Conservation (phyloP, 768 basidiomycete genomes). For the Sarcomyxa edulis region DNA sequence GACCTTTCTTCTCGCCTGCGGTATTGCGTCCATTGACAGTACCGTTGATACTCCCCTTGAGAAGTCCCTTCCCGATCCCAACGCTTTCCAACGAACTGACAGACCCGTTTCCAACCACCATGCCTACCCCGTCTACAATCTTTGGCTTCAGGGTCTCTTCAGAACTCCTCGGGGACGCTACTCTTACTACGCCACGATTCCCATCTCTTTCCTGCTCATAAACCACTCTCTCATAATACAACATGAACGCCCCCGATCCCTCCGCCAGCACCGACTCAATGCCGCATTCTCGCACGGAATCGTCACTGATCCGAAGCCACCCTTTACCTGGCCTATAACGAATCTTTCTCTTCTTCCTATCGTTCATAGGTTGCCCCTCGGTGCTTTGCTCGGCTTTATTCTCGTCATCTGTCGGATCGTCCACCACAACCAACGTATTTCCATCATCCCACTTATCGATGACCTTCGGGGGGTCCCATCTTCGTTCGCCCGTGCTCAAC, state of each 20-base stretch:
- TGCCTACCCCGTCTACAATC: conserved; percentile 8
- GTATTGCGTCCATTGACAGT: no score
- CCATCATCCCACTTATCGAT: conserved; percentile 24
- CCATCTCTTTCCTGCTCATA: conserved; percentile 11
- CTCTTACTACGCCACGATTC: not conserved
- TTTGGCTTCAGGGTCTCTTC: conserved; percentile 65
- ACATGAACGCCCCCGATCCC: conserved; percentile 81
- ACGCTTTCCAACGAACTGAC: conserved; percentile 41
- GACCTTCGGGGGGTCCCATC: conserved; percentile 30
- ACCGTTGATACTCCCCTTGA: conserved; percentile 7
- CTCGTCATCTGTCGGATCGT: conserved; percentile 20
- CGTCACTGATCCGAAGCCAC: conserved; percentile 90
- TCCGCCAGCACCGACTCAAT: conserved; percentile 70
- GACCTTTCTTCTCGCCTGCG: conserved; percentile 11
- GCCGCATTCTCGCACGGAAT: conserved; percentile 69
- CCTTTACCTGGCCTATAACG: conserved; percentile 54
- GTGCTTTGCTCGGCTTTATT: conserved; percentile 26
- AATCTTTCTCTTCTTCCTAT: conserved; percentile 14
- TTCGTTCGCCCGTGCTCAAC: conserved; percentile 31
- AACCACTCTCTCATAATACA: conserved; percentile 80
- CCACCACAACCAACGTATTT: conserved; percentile 15
- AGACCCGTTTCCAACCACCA: conserved; percentile 26
- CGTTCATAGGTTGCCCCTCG: no score
- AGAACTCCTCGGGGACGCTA: conserved; percentile 36
- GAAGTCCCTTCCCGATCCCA: conserved; percentile 11